Conservation (phyloP, 2,329 filamentous ascomycete genomes). For the Aspergillus sp. region DNA sequence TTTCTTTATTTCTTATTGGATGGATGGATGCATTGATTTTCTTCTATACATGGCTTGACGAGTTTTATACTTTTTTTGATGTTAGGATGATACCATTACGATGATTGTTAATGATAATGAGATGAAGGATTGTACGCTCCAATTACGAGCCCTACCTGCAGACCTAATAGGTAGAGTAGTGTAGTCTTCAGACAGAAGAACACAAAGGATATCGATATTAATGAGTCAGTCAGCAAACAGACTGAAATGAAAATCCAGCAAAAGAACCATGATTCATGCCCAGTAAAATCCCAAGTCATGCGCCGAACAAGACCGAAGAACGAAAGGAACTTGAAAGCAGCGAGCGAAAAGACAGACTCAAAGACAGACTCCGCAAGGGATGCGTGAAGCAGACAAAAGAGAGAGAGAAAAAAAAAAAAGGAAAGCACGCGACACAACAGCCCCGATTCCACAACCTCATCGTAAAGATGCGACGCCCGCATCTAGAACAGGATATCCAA, state of each 20-base stretch:
- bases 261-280: neutral
- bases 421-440: neutral
- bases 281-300: conserved; percentile 1
- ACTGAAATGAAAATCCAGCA: neutral
- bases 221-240: neutral
- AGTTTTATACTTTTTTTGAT: neutral
- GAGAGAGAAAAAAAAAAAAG: neutral
- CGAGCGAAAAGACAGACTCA: neutral
- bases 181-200: neutral
- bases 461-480: neutral
- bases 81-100: conserved; percentile 1
- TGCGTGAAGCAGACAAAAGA: neutral
- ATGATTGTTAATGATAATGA: conserved; percentile 2
- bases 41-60: too few species aligned
- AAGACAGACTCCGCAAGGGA: neutral
- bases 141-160: neutral
- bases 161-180: neutral
- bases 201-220: neutral
- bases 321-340: neutral
- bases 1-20: neutral
- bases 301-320: neutral
- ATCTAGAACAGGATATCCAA: conserved; percentile 47
- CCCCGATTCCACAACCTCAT: too few species aligned
- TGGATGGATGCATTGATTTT: neutral
- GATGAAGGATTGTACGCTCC: neutral